phyloP scores from a whole-genome alignment of 2,329 filamentous ascomycete genomes.

The Xylariaceae sp. region DNA sequence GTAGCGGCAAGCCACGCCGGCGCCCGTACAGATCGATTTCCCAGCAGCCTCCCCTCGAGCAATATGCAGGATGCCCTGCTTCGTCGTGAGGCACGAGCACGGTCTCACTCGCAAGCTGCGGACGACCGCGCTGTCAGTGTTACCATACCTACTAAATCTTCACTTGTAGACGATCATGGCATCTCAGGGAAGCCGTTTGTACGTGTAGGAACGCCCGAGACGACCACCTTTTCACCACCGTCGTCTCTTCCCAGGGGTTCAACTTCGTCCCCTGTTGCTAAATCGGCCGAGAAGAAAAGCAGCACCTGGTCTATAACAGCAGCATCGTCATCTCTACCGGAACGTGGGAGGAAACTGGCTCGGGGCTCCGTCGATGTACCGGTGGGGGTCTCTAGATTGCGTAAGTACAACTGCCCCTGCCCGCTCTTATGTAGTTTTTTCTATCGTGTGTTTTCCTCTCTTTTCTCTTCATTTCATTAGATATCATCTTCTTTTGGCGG shows the following conservation, averaged over 20 bases:
- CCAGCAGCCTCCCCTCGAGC: slow-evolving; percentile 8
- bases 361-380: slow-evolving; percentile 55
- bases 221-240: slow-evolving; percentile 21
- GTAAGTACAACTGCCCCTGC: no score
- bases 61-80: slow-evolving; percentile 4
- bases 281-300: no score
- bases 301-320: no score
- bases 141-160: slow-evolving; percentile 18
- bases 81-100: slow-evolving; percentile 10
- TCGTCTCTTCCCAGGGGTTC: slow-evolving; percentile 22
- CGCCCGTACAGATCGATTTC: background rate
- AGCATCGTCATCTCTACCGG: slow-evolving; percentile 9
- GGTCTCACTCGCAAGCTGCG: slow-evolving; percentile 12
- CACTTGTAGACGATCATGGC: slow-evolving; percentile 41
- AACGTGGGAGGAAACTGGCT: slow-evolving; percentile 16
- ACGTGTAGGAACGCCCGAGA: slow-evolving; percentile 36
- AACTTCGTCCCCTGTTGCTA: background rate
- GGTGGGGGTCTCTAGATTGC: slow-evolving; percentile 84
- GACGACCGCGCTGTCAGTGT: slow-evolving; percentile 5
- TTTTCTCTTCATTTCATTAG: no score
- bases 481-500: no score
- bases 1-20: slow-evolving; percentile 10
- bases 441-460: no score
- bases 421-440: background rate
- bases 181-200: slow-evolving; percentile 53